These are phyloP conservation scores for Raddia distichophylla DNA, from an alignment of 176 grass and related monocot species.

Conservation along the genomic window DNA sequence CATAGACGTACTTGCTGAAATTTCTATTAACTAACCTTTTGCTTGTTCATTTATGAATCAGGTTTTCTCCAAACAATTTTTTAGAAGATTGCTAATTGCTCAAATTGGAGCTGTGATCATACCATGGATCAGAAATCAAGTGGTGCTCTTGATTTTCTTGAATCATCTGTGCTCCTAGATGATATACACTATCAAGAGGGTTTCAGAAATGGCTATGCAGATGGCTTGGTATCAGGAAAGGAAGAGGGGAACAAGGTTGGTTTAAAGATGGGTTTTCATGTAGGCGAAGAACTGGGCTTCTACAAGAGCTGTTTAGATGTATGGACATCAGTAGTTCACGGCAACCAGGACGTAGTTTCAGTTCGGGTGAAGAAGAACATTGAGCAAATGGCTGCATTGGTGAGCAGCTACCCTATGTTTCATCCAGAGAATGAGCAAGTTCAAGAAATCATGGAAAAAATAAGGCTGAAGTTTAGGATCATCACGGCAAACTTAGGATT, in stretches of 20 bases:
- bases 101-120: neutral
- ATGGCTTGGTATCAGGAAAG: constrained; percentile 56
- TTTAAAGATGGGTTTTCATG: constrained; percentile 51
- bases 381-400: constrained; percentile 43
- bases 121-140: constrained; percentile 44
- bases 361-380: constrained; percentile 46
- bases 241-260: constrained; percentile 56
- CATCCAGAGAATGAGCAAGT: constrained; percentile 62
- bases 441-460: constrained; percentile 52
- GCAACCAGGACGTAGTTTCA: constrained; percentile 39
- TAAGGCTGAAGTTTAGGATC: constrained; percentile 61
- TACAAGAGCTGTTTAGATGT: constrained; percentile 57
- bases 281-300: constrained; percentile 70
- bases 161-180: constrained; percentile 49
- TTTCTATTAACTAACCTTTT: neutral
- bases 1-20: neutral
- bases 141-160: constrained; percentile 37
- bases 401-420: constrained; percentile 43
- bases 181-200: constrained; percentile 51
- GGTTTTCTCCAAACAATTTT: neutral
- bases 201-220: constrained; percentile 54
- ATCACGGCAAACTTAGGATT: constrained; percentile 54
- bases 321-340: constrained; percentile 41
- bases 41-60: neutral
- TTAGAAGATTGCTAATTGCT: neutral